These are phyloP conservation scores for Metschnikowia arizonensis DNA, from an alignment of 805 yeast genomes.

Conservation along the genomic window DNA sequence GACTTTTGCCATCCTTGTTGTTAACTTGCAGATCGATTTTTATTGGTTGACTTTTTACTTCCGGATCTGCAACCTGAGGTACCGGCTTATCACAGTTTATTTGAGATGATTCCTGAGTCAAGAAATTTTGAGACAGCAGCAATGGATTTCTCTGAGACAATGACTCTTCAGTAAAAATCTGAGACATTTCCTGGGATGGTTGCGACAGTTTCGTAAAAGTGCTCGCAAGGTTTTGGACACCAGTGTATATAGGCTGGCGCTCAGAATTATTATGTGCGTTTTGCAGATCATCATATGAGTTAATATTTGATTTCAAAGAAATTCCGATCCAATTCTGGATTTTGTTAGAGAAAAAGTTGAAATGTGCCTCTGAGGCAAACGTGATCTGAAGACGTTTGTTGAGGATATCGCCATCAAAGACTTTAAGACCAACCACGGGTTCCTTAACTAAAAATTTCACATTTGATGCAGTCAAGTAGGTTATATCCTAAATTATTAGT, in stretches of 20 bases:
- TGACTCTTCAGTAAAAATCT: background rate
- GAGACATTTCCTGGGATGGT: conserved; percentile 2
- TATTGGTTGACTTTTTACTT: background rate
- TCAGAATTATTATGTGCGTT: background rate
- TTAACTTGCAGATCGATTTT: background rate
- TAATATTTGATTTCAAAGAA: conserved; percentile 5
- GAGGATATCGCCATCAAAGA: conserved; percentile 18
- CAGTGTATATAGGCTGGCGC: background rate
- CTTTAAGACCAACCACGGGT: conserved; percentile 18
- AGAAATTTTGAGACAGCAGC: background rate
- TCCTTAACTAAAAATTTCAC: conserved; percentile 17
- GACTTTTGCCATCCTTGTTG: background rate
- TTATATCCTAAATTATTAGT: conserved; percentile 16
- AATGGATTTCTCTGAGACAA: background rate
- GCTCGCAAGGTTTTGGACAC: conserved; percentile 1
- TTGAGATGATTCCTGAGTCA: background rate
- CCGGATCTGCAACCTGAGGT: background rate
- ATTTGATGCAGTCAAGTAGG: conserved; percentile 11
- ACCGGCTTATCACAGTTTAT: background rate
- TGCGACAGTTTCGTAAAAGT: conserved; percentile 8
- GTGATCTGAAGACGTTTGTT: conserved; percentile 18
- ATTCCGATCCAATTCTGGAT: conserved; percentile 16
- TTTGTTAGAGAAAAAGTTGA: conserved; percentile 15
- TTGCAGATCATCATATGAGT: conserved; percentile 9
- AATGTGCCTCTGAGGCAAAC: conserved; percentile 17